Percentiles rank a stretch among this genome's conserved stretches.
phyloP scores from a whole-genome alignment of 257 asterid species.

The Primulina tabacum region DNA sequence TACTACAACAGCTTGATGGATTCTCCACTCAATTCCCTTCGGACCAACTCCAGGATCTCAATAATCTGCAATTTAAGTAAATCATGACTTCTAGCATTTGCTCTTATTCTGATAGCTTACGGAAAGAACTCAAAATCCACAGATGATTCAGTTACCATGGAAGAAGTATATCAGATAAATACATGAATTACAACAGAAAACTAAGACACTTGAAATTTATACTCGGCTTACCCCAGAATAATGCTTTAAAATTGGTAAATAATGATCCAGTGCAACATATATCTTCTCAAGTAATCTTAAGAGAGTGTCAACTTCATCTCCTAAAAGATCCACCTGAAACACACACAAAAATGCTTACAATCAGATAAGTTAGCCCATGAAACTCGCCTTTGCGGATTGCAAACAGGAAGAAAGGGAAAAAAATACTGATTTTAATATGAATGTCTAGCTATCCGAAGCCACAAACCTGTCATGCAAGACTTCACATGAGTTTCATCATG shows the following conservation, averaged over 20 bases:
- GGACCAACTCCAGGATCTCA: slow-evolving; percentile 73
- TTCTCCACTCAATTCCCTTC: slow-evolving; percentile 80
- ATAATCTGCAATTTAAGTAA: slow-evolving; percentile 45
- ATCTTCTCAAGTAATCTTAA: slow-evolving; percentile 71
- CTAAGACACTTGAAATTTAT: not conserved
- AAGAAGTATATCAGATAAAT: not conserved
- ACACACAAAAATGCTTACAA: slow-evolving; percentile 10
- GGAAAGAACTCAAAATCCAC: not conserved
- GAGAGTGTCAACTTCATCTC: slow-evolving; percentile 85
- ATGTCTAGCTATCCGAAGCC: not conserved
- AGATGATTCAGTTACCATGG: not conserved
- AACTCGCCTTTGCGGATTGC: slow-evolving; percentile 3
- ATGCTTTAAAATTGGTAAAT: slow-evolving; percentile 82
- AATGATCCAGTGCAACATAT: slow-evolving; percentile 74
- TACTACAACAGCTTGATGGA: slow-evolving; percentile 37
- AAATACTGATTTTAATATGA: not conserved
- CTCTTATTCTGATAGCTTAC: not conserved
- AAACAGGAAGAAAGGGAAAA: slow-evolving; percentile 1
- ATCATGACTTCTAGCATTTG: not conserved
- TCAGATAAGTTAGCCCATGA: slow-evolving; percentile 3
- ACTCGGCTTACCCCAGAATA: slow-evolving; percentile 79
- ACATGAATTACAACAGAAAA: not conserved
- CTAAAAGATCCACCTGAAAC: slow-evolving; percentile 91
- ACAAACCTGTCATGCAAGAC: not conserved
- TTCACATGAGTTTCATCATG: not conserved